Conservation (phyloP, 2,329 filamentous ascomycete genomes). For the Tolypocladium amazonense region DNA sequence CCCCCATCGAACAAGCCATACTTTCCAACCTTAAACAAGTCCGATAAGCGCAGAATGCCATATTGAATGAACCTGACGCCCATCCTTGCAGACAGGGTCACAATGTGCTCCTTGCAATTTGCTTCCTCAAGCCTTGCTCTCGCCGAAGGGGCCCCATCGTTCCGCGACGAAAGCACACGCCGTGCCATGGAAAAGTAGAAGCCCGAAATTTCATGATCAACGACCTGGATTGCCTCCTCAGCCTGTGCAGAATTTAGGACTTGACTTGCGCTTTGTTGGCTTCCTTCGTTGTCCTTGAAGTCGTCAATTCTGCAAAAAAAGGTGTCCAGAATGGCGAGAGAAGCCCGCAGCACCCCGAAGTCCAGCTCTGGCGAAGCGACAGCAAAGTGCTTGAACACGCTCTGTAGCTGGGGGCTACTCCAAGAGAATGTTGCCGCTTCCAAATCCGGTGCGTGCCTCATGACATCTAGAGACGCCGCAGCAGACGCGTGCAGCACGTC, state of each 20-base stretch:
- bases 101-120: constrained; percentile 31
- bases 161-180: constrained; percentile 18
- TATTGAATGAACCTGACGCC: constrained; percentile 33
- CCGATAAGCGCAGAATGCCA: constrained; percentile 30
- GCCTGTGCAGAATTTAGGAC: constrained; percentile 26
- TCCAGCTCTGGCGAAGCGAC: constrained; percentile 30
- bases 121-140: constrained; percentile 10
- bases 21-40: constrained; percentile 35
- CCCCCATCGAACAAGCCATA: constrained; percentile 38
- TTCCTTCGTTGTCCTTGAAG: constrained; percentile 25
- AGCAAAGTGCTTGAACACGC: constrained; percentile 38
- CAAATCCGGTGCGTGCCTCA: constrained; percentile 34
- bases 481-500: constrained; percentile 41
- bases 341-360: constrained; percentile 34
- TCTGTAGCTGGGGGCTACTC: constrained; percentile 38
- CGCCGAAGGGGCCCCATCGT: constrained; percentile 6
- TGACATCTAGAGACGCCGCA: constrained; percentile 38
- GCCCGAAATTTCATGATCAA: constrained; percentile 38
- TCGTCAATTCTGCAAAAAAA: constrained; percentile 36
- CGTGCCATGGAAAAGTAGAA: constrained; percentile 38
- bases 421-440: constrained; percentile 37
- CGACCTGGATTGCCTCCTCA: constrained; percentile 34
- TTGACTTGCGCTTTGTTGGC: constrained; percentile 25
- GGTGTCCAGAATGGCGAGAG: constrained; percentile 34
- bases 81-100: constrained; percentile 34